Evolutionary conservation across 345 rosid species (phyloP), one percentile per base, ranked within the genome.

Genomic region (Turritis glabra): DNA sequence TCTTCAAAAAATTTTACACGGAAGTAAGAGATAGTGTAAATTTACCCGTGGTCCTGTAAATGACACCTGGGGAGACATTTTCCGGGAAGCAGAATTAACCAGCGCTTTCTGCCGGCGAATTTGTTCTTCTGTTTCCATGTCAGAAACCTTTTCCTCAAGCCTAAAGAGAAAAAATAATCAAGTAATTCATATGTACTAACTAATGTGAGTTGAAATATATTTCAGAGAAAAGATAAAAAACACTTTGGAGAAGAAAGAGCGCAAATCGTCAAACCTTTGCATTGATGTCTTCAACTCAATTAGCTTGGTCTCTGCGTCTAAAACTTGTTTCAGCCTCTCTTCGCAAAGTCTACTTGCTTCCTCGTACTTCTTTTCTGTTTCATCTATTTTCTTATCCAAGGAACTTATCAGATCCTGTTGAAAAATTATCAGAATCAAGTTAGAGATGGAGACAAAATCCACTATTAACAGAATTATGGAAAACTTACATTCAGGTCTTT

Each of bases 111-210:
- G 88, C 75, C 87, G 82, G 66, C 91, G 87, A 77, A 88, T 80
- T 54, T 90, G 85, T 64, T 89, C 89, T 78, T 86, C 97, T 5
- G 84, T 76, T 83, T 92, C 97, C 82, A 95, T 85, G 80, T 91
- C 97, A 69, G 89, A 84, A 66, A 88, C 78, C 75, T 84, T 89
- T 83, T 90, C 99, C 72, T 86, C 90, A 48, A 92, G 93, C 77
- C 99, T 95, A 78, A 68, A 17, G 63, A 75, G 54, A 66, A 73
- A 73, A n/a, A 59, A 60, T 33, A 64, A 23, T 41, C 9, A 51
- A 46, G 64, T 38, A 32, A 67, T 5, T 57, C 18, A 50, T 35
- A 71, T 54, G 19, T 62, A 40, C 55, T 26, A 66, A 73, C 53
- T 67, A 63, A 37, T 15, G 44, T 2, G 35, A 44, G 37, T 17